Conservation (phyloP, 148 eudicot genomes). For the Drosera capensis region DNA sequence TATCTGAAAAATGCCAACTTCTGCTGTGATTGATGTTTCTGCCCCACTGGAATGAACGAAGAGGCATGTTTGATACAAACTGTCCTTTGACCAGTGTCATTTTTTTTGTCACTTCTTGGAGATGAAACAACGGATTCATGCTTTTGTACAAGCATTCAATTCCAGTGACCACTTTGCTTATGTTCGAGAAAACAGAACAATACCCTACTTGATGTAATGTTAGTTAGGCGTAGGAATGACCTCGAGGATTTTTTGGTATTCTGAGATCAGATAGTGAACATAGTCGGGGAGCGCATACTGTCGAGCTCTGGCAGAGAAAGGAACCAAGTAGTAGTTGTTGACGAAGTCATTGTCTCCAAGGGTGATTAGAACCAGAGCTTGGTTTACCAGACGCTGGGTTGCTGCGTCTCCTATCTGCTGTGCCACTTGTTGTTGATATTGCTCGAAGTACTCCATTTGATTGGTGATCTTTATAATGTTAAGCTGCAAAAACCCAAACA, state of each 20-base stretch:
- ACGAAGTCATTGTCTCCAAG: constrained; percentile 59
- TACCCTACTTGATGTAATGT: not conserved
- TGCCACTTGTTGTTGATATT: constrained; percentile 35
- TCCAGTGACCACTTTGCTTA: not conserved
- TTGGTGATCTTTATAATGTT: constrained; percentile 29
- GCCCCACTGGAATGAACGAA: too few relatives aligned
- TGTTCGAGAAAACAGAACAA: not conserved
- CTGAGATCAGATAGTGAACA: constrained; percentile 27
- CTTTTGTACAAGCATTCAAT: too few relatives aligned
- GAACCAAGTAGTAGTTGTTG: constrained; percentile 44
- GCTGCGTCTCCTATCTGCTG: constrained; percentile 19
- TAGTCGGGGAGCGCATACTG: constrained; percentile 28
- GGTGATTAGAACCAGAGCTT: constrained; percentile 38
- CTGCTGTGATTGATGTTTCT: too few relatives aligned
- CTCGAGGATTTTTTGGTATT: constrained; percentile 35
- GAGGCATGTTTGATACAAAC: too few relatives aligned
- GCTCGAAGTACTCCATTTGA: constrained; percentile 29
- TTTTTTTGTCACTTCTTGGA: too few relatives aligned
- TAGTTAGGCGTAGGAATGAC: constrained; percentile 19
- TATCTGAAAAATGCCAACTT: too few relatives aligned
- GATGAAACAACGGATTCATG: too few relatives aligned
- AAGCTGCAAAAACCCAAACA: constrained; percentile 16
- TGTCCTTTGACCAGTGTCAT: too few relatives aligned
- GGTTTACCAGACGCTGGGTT: constrained; percentile 24
- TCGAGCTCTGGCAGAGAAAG: constrained; percentile 31